Conservation (phyloP, 2,329 filamentous ascomycete species). For the Pyricularia sp. region DNA sequence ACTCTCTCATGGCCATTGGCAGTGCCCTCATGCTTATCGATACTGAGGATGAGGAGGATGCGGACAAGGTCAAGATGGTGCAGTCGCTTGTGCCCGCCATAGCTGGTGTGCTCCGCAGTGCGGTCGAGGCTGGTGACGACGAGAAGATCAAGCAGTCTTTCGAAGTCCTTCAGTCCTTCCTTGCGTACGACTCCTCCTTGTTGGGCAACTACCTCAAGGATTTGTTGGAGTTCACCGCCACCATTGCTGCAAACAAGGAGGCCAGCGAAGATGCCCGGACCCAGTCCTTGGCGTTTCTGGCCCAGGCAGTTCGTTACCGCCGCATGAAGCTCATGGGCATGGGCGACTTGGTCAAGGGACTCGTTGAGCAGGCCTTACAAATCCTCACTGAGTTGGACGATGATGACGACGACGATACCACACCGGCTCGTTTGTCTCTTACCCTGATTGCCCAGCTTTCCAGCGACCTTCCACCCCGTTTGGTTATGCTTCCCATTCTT, state of each 20-base stretch:
- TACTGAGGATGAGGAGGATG: conserved; percentile 77
- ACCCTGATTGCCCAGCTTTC: conserved; percentile 81
- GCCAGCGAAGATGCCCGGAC: conserved; percentile 75
- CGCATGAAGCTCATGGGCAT: conserved; percentile 92
- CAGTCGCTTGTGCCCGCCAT: conserved; percentile 74
- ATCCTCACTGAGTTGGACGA: conserved; percentile 83
- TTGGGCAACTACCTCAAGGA: conserved; percentile 79
- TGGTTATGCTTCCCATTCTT: conserved; percentile 85
- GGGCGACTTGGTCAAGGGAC: conserved; percentile 66
- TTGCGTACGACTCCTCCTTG: conserved; percentile 78
- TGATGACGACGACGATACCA: conserved; percentile 68
- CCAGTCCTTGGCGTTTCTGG: conserved; percentile 86
- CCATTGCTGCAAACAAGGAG: conserved; percentile 63
- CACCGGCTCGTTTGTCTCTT: conserved; percentile 72
- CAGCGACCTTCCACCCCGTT: conserved; percentile 77
- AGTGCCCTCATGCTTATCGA: conserved; percentile 80
- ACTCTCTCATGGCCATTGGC: conserved; percentile 83
- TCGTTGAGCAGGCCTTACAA: conserved; percentile 78
- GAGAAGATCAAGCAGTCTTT: conserved; percentile 84
- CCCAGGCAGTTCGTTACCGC: conserved; percentile 81
- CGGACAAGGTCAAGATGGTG: conserved; percentile 57
- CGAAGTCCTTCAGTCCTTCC: conserved; percentile 90
- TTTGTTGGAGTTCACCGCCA: conserved; percentile 86
- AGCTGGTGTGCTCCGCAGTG: conserved; percentile 77
- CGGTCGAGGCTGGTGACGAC: conserved; percentile 68